Conservation (phyloP, 192 early-diverging fungal species). For the Podila epicladia region DNA sequence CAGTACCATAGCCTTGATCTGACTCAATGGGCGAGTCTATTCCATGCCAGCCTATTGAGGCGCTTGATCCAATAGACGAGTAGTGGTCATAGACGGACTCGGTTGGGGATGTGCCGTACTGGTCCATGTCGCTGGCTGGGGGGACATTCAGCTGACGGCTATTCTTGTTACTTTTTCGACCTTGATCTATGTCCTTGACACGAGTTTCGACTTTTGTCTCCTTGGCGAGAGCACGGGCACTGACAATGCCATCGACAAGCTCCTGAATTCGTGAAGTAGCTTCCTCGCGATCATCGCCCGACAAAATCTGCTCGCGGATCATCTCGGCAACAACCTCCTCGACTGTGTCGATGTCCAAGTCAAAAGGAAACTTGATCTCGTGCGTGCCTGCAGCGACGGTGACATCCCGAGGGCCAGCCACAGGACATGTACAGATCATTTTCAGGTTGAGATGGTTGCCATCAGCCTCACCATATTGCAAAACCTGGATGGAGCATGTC, state of each 20-base stretch:
- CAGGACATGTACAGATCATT: conserved; percentile 51
- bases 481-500: conserved; percentile 58
- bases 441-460: conserved; percentile 42
- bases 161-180: background rate
- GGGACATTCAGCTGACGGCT: conserved; percentile 32
- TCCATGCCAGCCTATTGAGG: conserved; percentile 19
- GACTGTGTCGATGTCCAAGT: conserved; percentile 72
- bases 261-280: conserved; percentile 49
- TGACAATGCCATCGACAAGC: conserved; percentile 28
- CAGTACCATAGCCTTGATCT: conserved; percentile 48
- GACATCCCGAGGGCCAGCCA: conserved; percentile 50
- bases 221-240: conserved; percentile 8
- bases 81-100: conserved; percentile 41
- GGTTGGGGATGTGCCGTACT: conserved; percentile 40
- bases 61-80: conserved; percentile 38
- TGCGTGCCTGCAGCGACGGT: conserved; percentile 50
- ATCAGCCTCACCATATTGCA: conserved; percentile 62
- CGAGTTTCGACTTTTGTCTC: background rate
- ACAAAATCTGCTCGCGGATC: conserved; percentile 57
- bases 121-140: conserved; percentile 28
- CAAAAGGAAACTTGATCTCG: conserved; percentile 78
- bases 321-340: conserved; percentile 77
- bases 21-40: conserved; percentile 30
- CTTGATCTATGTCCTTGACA: conserved; percentile 4
- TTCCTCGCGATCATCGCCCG: conserved; percentile 37